phyloP scores from a whole-genome alignment of 345 rosid species.

The Turnera subulata region DNA sequence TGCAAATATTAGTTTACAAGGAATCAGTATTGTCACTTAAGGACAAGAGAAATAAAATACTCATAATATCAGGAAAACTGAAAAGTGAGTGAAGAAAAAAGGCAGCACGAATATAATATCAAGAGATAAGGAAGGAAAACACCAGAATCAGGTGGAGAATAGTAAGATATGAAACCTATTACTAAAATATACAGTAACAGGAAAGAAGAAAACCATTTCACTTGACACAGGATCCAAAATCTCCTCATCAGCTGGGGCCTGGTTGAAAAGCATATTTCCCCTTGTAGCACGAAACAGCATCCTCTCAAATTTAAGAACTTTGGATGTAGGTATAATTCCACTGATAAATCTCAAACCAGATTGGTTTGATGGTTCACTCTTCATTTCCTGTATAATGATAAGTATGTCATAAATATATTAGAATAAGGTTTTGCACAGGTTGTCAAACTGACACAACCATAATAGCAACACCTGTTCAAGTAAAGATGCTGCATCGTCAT shows the following conservation, averaged over 20 bases:
- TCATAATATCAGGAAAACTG: too few species aligned
- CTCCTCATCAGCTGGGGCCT: conserved; percentile 82
- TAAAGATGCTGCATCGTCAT: conserved; percentile 55
- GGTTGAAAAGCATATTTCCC: conserved; percentile 98
- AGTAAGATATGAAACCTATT: neutral
- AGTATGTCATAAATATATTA: conserved; percentile 11
- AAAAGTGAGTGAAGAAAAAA: conserved; percentile 7
- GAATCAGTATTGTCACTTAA: conserved; percentile 8
- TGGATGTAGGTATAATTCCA: conserved; percentile 74
- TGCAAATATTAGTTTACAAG: conserved; percentile 27
- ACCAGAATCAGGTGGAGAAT: neutral
- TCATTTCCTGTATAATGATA: conserved; percentile 54
- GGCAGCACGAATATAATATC: neutral
- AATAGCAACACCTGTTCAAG: conserved; percentile 63
- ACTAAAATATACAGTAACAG: neutral
- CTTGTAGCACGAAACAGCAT: conserved; percentile 96
- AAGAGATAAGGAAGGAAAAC: neutral
- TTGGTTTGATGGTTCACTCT: conserved; percentile 55
- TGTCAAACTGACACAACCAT: conserved; percentile 3
- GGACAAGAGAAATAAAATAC: conserved; percentile 7
- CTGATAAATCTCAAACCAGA: conserved; percentile 85
- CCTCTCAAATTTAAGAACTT: conserved; percentile 78
- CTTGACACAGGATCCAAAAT: conserved; percentile 82
- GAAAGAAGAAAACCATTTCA: conserved; percentile 62
- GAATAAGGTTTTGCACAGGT: conserved; percentile 15